These are phyloP conservation scores for Suillus variegatus DNA, from an alignment of 768 basidiomycete genomes.

Conservation along the genomic window DNA sequence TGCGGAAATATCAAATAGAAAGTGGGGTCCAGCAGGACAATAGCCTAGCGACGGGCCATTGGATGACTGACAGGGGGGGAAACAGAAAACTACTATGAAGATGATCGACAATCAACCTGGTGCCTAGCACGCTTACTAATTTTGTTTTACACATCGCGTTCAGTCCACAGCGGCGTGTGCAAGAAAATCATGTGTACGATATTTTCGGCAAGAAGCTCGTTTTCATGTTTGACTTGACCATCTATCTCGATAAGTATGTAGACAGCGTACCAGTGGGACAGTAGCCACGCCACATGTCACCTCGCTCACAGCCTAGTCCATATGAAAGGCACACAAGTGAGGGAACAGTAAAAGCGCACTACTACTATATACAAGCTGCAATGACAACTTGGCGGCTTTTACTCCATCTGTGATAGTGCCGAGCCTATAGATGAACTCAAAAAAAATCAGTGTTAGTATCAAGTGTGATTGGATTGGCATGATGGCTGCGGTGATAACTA, in stretches of 20 bases:
- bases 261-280: not conserved
- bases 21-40: slow-evolving; percentile 5
- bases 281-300: not conserved
- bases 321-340: not conserved
- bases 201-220: not conserved
- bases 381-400: not conserved
- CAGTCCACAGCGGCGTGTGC: too few species aligned
- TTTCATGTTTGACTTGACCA: not conserved
- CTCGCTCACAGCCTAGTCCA: not conserved
- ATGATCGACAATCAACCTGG: not conserved
- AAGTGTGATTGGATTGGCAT: not conserved
- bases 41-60: not conserved
- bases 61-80: not conserved
- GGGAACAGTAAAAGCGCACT: not conserved
- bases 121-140: not conserved
- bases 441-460: not conserved
- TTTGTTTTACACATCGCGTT: not conserved
- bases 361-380: not conserved
- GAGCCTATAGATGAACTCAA: not conserved
- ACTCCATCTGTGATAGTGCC: not conserved
- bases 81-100: not conserved
- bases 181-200: not conserved
- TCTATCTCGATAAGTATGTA: not conserved
- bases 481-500: not conserved
- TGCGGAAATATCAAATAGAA: slow-evolving; percentile 1